These are phyloP conservation scores for Rubia tinctorum DNA, from an alignment of 305 asterid species.

Conservation along the genomic window DNA sequence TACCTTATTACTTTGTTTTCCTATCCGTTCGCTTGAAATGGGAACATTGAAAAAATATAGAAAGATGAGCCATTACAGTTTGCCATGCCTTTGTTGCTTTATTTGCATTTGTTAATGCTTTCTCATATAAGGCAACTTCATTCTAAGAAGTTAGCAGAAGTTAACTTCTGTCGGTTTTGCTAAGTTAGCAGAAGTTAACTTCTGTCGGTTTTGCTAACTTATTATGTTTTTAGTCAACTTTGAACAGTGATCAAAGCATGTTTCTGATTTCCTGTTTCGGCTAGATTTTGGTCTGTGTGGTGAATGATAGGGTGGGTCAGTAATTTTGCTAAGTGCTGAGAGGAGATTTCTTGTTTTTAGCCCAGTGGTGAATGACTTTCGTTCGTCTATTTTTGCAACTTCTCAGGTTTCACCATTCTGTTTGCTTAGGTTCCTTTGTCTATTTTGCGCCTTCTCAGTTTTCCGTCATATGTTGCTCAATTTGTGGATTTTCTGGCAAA, in stretches of 20 bases:
- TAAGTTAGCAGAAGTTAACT: too few species aligned
- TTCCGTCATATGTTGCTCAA: too few species aligned
- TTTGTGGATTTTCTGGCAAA: too few species aligned
- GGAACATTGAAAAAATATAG: not conserved
- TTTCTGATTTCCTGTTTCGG: not conserved
- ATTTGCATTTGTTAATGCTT: not conserved
- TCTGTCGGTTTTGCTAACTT: too few species aligned
- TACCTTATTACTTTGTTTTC: constrained; percentile 19
- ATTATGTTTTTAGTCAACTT: too few species aligned
- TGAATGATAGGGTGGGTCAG: not conserved
- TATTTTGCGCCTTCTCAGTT: too few species aligned
- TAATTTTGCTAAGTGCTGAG: not conserved
- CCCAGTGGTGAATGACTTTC: not conserved
- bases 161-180: too few species aligned
- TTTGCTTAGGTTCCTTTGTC: too few species aligned
- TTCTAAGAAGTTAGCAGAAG: too few species aligned
- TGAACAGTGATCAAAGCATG: not conserved
- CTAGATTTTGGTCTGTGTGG: not conserved
- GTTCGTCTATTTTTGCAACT: too few species aligned
- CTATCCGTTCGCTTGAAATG: not conserved
- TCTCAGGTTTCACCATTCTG: too few species aligned
- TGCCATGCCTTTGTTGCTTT: not conserved
- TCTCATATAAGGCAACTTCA: not conserved
- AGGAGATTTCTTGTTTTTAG: not conserved
- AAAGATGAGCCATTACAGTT: not conserved